phyloP scores from a whole-genome alignment of 169 alveolate species.

The Eimeria necatrix region DNA sequence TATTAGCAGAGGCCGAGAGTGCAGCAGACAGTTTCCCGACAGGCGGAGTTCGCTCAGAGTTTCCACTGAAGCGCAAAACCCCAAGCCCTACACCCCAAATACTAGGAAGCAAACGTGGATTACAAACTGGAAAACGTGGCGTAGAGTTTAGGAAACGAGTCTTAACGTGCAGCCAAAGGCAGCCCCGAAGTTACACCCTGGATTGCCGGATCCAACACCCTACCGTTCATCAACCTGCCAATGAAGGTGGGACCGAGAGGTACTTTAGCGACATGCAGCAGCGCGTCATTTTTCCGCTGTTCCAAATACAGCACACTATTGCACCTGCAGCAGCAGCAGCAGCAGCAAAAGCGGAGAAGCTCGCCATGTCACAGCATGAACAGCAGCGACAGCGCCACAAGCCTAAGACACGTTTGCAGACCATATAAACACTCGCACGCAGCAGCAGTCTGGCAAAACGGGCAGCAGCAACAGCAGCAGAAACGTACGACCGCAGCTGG shows the following conservation, averaged over 20 bases:
- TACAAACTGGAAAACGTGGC: not conserved
- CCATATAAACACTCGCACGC: not conserved
- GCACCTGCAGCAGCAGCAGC: conserved; percentile 74
- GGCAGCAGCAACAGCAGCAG: conserved; percentile 14
- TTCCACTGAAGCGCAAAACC: conserved; percentile 86
- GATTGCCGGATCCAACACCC: not conserved
- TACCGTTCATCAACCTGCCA: conserved; percentile 92
- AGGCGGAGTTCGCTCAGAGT: conserved; percentile 95
- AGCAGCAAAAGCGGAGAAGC: not conserved
- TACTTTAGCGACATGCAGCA: conserved; percentile 95
- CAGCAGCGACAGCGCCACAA: not conserved
- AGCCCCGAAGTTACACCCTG: too few relatives aligned
- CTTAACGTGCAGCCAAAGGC: not conserved
- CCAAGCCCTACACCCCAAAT: not conserved
- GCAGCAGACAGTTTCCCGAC: conserved; percentile 96
- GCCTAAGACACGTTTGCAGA: not conserved
- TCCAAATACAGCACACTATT: conserved; percentile 82
- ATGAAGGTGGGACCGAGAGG: conserved; percentile 97
- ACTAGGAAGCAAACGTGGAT: not conserved
- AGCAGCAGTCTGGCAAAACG: not conserved
- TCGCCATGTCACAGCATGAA: not conserved
- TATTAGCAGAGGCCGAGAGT: conserved; percentile 94
- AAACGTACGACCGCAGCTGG: conserved; percentile 81
- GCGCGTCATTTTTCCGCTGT: conserved; percentile 89
- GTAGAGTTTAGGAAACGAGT: not conserved